A percentile compares a stretch with the other conserved stretches of the same genome.
phyloP scores from a whole-genome alignment of 2,329 filamentous ascomycete species.

The Colletotrichum tabaci region DNA sequence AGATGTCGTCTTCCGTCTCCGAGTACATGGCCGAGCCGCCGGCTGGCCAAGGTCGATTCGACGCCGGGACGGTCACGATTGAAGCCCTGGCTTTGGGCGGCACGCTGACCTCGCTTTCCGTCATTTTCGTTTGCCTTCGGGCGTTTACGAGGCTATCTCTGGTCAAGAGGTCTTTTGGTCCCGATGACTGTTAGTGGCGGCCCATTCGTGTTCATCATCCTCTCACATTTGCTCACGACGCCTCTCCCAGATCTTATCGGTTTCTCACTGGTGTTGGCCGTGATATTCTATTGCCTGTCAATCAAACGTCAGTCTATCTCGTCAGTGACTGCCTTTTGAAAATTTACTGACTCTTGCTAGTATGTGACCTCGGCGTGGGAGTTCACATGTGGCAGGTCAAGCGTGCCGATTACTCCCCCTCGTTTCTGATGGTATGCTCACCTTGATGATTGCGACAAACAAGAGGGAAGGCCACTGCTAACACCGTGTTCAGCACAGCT shows the following conservation, averaged over 20 bases:
- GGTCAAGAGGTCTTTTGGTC: conserved; percentile 15
- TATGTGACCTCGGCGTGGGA: conserved; percentile 32
- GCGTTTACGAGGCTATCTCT: conserved; percentile 31
- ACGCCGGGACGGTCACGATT: conserved; percentile 22
- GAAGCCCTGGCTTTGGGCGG: conserved; percentile 17
- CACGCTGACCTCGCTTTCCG: conserved; percentile 15
- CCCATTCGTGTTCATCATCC: neutral
- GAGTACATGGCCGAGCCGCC: conserved; percentile 37
- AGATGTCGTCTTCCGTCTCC: conserved; percentile 20
- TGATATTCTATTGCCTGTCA: conserved; percentile 23
- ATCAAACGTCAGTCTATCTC: conserved; percentile 10
- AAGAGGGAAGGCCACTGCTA: neutral
- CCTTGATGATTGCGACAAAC: no score
- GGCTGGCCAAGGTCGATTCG: conserved; percentile 28
- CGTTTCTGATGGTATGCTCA: conserved; percentile 18
- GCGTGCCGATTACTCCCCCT: conserved; percentile 20
- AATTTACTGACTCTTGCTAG: neutral
- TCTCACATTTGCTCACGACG: neutral
- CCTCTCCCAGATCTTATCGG: conserved; percentile 17
- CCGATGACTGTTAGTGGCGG: conserved; percentile 32
- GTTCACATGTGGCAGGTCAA: conserved; percentile 37
- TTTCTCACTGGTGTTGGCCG: conserved; percentile 11
- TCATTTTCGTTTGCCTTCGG: conserved; percentile 23
- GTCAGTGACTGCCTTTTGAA: neutral
- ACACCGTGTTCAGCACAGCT: neutral